Base-by-base conservation (phyloP, 805 yeast species). In the Barnettozyma sp. region DNA sequence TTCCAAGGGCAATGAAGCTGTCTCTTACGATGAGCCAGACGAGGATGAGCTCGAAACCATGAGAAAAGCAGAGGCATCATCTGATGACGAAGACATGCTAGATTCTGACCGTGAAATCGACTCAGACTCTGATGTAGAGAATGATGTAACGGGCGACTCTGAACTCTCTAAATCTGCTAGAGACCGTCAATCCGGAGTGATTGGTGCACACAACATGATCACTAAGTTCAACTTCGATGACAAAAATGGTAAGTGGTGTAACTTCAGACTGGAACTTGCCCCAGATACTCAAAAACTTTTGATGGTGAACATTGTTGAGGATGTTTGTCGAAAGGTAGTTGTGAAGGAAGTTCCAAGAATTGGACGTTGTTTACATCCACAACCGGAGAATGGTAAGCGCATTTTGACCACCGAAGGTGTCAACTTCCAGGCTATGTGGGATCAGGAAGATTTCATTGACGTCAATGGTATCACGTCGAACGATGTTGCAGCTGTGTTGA, bases 361-460 rank as follows among this genome's bases (percentile, higher is more conserved):
- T 54, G 97, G 95, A 20, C 81, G 98, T 62, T 88, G 97, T 71
- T 66, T 90, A 45, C 85, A 81, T 47, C 95, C 95, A 34, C 65
- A 64, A 33, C 72, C 81, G 22, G 82, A 75, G 50, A 71, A 71
- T 49, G 85, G 82, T 32, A 76, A 74, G 50, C 78, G 95, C 49
- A 70, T 73, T 26, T 70, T 94, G 50, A 82, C 92, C 39, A 90
- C 99, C 16, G 99, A 94, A 63, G 99, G 99, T 64, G 98, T 92
- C 34, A 92, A 92, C 66, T 92, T 92, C 77, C 71, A 71, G 55
- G 94, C 96, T 34, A 86, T 92, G 94, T 92, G 98, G 97, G 95
- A 86, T 36, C 95, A 90, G 62, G 90, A 86, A 46, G 87, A 83
- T 45, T 87, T 92, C 62, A 74, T 92, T 48, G 82, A 88, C 52